Percentiles rank a stretch among this genome's conserved stretches.
Conservation (phyloP, 2,329 filamentous ascomycete species). For the Exserohilum rostratum region DNA sequence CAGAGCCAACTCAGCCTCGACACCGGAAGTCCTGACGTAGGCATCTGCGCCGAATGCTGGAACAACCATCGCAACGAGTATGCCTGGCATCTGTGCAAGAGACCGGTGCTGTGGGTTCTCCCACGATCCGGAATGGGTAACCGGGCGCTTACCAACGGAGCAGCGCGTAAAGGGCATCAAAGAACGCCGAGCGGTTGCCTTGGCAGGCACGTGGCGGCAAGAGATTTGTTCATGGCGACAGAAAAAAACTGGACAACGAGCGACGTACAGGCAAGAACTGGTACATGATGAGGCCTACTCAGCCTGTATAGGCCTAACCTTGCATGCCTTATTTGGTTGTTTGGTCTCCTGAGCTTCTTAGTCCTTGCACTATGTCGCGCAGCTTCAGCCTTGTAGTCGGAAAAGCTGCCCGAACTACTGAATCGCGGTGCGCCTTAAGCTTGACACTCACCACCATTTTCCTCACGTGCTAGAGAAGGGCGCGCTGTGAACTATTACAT, state of each 20-base stretch:
- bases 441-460: neutral
- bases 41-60: slow-evolving; percentile 57
- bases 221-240: slow-evolving; percentile 50
- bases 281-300: neutral
- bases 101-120: slow-evolving; percentile 52
- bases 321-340: neutral
- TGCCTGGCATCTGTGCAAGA: slow-evolving; percentile 54
- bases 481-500: neutral
- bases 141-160: slow-evolving; percentile 22
- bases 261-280: neutral
- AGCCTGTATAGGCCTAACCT: neutral
- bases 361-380: neutral
- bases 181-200: slow-evolving; percentile 40
- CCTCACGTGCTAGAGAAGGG: neutral
- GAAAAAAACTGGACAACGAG: slow-evolving; percentile 44
- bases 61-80: slow-evolving; percentile 45
- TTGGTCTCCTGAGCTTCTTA: neutral
- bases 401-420: too few relatives aligned
- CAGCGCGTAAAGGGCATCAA: slow-evolving; percentile 28
- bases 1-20: slow-evolving; percentile 51
- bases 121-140: slow-evolving; percentile 26
- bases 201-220: slow-evolving; percentile 36
- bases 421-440: too few relatives aligned
- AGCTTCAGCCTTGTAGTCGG: neutral
- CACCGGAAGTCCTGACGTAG: slow-evolving; percentile 45